phyloP scores from a whole-genome alignment of 2,329 filamentous ascomycete genomes.

The Juglanconis sp. region DNA sequence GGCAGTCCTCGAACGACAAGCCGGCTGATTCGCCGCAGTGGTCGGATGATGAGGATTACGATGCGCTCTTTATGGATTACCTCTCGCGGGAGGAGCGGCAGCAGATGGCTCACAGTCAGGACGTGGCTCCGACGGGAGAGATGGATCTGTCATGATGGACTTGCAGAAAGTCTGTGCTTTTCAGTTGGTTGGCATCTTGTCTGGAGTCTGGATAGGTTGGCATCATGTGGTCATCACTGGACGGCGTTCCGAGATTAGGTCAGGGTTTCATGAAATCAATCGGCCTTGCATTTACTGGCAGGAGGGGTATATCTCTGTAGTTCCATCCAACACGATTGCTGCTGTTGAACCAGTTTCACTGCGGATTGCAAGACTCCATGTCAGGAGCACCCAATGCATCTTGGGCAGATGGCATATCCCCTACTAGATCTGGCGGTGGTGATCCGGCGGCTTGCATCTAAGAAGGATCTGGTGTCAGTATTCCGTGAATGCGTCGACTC shows the following conservation, averaged over 20 bases:
- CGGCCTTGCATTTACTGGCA: slow-evolving; percentile 22
- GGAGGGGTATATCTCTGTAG: slow-evolving; percentile 10
- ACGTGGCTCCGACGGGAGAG: slow-evolving; percentile 31
- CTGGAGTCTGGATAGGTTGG: not conserved
- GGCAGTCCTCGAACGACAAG: not conserved
- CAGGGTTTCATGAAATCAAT: slow-evolving; percentile 1
- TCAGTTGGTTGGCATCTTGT: not conserved
- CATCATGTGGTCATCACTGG: not conserved
- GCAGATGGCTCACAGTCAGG: slow-evolving; percentile 20
- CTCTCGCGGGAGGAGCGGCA: slow-evolving; percentile 41
- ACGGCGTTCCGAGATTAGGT: slow-evolving; percentile 6
- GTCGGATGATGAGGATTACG: slow-evolving; percentile 59
- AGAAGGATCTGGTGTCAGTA: slow-evolving; percentile 19
- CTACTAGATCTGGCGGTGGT: slow-evolving; percentile 85
- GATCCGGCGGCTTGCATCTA: slow-evolving; percentile 97
- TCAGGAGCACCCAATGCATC: slow-evolving; percentile 62
- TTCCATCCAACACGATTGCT: not conserved
- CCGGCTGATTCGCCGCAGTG: slow-evolving; percentile 31
- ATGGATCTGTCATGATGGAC: slow-evolving; percentile 45
- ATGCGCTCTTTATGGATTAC: slow-evolving; percentile 64
- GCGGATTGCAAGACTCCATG: slow-evolving; percentile 56
- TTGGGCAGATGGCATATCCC: slow-evolving; percentile 81
- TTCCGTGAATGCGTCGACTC: not conserved
- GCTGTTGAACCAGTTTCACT: slow-evolving; percentile 37
- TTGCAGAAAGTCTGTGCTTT: not conserved